Base-by-base conservation (phyloP, 805 yeast genomes). In the Maudiozyma saulgeensis region DNA sequence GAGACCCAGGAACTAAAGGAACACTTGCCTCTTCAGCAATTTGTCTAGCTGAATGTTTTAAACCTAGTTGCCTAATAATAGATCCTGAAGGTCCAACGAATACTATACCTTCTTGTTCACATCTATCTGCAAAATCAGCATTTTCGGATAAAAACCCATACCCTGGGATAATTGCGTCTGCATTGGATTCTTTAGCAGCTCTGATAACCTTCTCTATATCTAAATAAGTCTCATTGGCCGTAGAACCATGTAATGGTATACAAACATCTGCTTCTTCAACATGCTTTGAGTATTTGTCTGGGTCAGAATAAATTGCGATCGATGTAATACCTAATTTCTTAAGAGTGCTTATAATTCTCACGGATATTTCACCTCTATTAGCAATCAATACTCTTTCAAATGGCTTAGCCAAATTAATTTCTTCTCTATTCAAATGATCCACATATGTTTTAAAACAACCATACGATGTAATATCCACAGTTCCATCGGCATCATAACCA, bases 81-180 rank as follows among this genome's bases (percentile, higher is more conserved):
- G 87, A 89, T 47, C 96, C 96, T 15, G 91, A 76, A 16, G 99
- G 99, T n/a, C 99, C 99, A 43, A 91, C 95, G 69, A 91, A 91
- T 1, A 83, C 84, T 57, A 91, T 82, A 37, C 93, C 95, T 65
- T 86, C 96, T 48, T 70, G 71, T 26, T 71, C 84, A 71, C 96
- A 82, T 62, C 88, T 78, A 64, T 90, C 96, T 44, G 97, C 86
- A 63, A 91, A 91, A 50, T 87, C 96, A 21, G 98, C 97, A 66
- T 91, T 91, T 69, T 91, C 99, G 16, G 96, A 87, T 40, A 91
- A 72, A 75, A 91, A 91, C 3, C 99, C 99, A 64, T 93, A 91
- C 51, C 99, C 99, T 6, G 99, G 99, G 55, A 93, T 85, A 55
- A 91, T 89, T n/a, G 97, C 98, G 64, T 93, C 87, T 34, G 97